These are phyloP conservation scores for peach (Prunus persica) DNA, from an alignment of 306 rosid species.

Conservation along the genomic window DNA sequence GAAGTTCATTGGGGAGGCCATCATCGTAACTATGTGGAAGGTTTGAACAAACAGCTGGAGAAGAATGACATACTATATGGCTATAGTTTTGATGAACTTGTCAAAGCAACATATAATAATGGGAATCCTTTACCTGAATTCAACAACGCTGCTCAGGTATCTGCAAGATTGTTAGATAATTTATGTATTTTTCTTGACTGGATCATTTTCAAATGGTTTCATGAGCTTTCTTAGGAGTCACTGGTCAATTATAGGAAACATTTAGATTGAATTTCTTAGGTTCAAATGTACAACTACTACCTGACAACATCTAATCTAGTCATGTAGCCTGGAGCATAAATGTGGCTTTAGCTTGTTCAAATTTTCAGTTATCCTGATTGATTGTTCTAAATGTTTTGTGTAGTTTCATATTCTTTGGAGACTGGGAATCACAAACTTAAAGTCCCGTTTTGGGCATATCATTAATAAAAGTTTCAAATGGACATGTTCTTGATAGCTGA, in stretches of 20 bases:
- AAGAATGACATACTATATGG: slow-evolving; percentile 79
- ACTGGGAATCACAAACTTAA: background rate
- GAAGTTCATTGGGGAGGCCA: slow-evolving; percentile 85
- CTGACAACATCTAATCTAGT: background rate
- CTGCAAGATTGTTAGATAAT: slow-evolving; percentile 23
- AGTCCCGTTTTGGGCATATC: background rate
- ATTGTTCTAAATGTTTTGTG: background rate
- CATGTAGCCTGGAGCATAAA: background rate
- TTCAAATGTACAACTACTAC: background rate
- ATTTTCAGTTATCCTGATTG: no score
- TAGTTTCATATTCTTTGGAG: background rate
- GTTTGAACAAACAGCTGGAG: slow-evolving; percentile 73
- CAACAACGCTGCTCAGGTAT: slow-evolving; percentile 95
- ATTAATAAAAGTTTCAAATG: background rate
- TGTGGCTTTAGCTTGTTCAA: background rate
- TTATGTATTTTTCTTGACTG: background rate
- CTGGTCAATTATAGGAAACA: background rate
- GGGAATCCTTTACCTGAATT: slow-evolving; percentile 89
- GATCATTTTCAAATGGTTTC: slow-evolving; percentile 8
- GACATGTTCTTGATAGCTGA: background rate
- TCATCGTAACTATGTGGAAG: slow-evolving; percentile 67
- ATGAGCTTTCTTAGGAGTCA: background rate
- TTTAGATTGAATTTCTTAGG: background rate
- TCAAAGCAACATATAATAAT: slow-evolving; percentile 83
- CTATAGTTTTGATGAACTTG: slow-evolving; percentile 78